Evolutionary conservation across 2,329 filamentous ascomycete genomes (phyloP), one percentile per base, ranked within the genome.

Genomic region (Trichoderma semiorbis): DNA sequence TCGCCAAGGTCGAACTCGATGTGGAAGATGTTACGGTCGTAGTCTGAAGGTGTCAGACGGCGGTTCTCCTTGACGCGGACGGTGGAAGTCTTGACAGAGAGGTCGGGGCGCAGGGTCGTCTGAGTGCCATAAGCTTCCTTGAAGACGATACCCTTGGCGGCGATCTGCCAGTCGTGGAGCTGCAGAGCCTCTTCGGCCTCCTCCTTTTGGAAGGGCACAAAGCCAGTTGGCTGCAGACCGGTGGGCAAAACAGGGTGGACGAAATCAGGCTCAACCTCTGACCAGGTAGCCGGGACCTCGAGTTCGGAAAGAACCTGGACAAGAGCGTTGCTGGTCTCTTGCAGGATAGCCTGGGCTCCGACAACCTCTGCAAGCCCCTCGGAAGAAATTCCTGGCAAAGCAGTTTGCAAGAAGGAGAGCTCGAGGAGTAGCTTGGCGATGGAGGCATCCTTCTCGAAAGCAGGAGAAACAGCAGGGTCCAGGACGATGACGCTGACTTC

Each of bases 11-110:
- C 96, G 78, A 99, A 99, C 83, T 99, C 96, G 74, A 99, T 98
- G 85, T 99, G 96, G 91, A 99, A 99, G 83, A 99, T 98, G 87
- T 99, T 98, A 77, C 96, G 94, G 82, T 98, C 95, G 80, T 99
- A 99, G 36, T 91, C 92, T 28, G 83, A 78, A 3, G 96, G 96
- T 0, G 96, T 99, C 70, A 99, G 88, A 74, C 96, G 91, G 74
- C 96, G 93, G 84, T 97, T 98, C 85, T 98, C 96, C 85, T 97
- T 94, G 82, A 99, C 95, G 69, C 90, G 92, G 69, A 98, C 92
- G 55, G 94, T 93, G 78, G 89, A 91, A 2, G 95, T 98, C 88
- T 95, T 94, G 78, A 93, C 90, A 11, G 92, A 84, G 69, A 97
- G 85, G 78, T 99, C 96, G 12, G 96, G 96, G 69, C 96, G 93